Evolutionary conservation across 2,329 filamentous ascomycete species (phyloP), one percentile per base, ranked within the genome.

Genomic region (Ceratocystis colombiana): DNA sequence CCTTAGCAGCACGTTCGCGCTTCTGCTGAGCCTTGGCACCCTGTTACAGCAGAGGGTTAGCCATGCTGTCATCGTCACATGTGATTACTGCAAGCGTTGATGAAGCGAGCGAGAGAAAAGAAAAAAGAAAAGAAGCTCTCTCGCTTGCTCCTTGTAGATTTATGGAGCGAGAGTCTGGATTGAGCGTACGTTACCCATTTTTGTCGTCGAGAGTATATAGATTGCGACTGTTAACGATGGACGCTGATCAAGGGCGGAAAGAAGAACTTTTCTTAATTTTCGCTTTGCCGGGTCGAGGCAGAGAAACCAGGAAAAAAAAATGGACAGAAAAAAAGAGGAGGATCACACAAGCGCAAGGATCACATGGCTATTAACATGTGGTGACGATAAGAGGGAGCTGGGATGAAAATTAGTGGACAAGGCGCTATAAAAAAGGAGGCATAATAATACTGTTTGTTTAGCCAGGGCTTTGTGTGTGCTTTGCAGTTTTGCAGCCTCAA

Each of bases 1-100:
- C 82, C 76, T 88, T 87, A 70, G 79, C 78, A 74, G 85, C 85
- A 76, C 87, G 86, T 75, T 88, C 87, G 70, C 87, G 86, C 83
- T 88, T 88, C 77, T 86, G 83, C 74, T 81, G 79, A 74, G 85
- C 84, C 76, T 84, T 87, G 75, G 82, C 83, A 78, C 85, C 85
- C 82, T 84, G 63, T 66, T 17, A 7, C 22, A 6, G 8, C 20
- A 33, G n/a, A 3, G 48, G 20, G 10, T 53, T 53, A 59, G 28
- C 53, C 53, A 33, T 15, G 10, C 6, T 10, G 46, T 50, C 3
- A 59, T 30, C 53, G 28, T 30, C 28, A 30, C 53, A 33, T 59
- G 12, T 48, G 65, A 45, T 45, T n/a, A 48, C 20, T n/a, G 67
- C 53, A 69, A 67, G 50, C 57, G 68, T 70, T 66, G 45, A n/a